These are phyloP conservation scores for Phytophthora fragariae DNA, from an alignment of 352 stramenopile genomes.

Conservation along the genomic window DNA sequence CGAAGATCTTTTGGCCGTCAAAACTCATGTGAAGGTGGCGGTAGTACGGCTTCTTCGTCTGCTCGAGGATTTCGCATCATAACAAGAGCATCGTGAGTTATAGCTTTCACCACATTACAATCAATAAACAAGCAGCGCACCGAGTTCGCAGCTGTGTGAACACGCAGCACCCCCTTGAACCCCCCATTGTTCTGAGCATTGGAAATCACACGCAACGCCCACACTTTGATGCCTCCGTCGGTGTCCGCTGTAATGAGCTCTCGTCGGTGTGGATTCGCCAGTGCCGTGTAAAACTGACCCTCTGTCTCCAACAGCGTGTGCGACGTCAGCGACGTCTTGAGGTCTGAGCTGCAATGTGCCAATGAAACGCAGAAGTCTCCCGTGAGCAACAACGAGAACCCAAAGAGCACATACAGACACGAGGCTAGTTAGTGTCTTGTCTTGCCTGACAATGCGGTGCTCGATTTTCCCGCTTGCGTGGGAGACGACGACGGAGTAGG, in stretches of 20 bases:
- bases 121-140: slow-evolving; percentile 17
- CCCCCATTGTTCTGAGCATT: slow-evolving; percentile 32
- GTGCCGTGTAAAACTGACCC: slow-evolving; percentile 40
- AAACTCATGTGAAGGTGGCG: slow-evolving; percentile 43
- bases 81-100: not conserved
- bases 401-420: not conserved
- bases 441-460: slow-evolving; percentile 56
- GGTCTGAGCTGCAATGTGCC: slow-evolving; percentile 40
- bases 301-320: slow-evolving; percentile 41
- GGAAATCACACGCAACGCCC: slow-evolving; percentile 43
- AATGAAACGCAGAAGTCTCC: not conserved
- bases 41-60: slow-evolving; percentile 47
- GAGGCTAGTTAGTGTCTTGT: not conserved
- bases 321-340: slow-evolving; percentile 47
- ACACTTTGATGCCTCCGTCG: slow-evolving; percentile 64
- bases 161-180: slow-evolving; percentile 59
- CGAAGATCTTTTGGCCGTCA: slow-evolving; percentile 45
- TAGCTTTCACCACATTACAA: not conserved
- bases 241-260: slow-evolving; percentile 62
- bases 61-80: not conserved
- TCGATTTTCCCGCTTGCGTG: slow-evolving; percentile 41
- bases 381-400: not conserved
- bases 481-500: slow-evolving; percentile 48
- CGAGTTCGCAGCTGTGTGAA: slow-evolving; percentile 50
- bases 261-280: slow-evolving; percentile 50